phyloP scores from a whole-genome alignment of 2,329 filamentous ascomycete genomes.

The Macrophomina phaseolina region DNA sequence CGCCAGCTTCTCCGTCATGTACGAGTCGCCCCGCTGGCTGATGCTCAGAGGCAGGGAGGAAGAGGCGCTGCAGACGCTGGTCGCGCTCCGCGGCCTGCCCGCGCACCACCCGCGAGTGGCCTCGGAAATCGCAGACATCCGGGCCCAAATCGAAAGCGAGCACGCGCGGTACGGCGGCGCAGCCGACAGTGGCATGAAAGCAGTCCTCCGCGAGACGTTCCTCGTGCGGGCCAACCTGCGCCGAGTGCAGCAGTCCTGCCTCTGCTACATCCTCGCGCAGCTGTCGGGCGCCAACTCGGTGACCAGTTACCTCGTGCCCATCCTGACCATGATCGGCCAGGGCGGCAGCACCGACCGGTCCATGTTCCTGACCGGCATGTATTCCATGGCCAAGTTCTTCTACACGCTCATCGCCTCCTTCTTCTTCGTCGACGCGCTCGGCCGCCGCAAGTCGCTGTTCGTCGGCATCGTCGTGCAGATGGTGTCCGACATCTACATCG shows the following conservation, averaged over 20 bases:
- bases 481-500: slow-evolving; percentile 51
- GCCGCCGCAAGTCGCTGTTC: slow-evolving; percentile 40
- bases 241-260: slow-evolving; percentile 29
- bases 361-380: slow-evolving; percentile 52
- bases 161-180: slow-evolving; percentile 17
- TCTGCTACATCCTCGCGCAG: slow-evolving; percentile 41
- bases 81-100: slow-evolving; percentile 36
- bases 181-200: slow-evolving; percentile 11
- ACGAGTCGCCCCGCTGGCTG: slow-evolving; percentile 46
- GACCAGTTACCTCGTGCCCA: slow-evolving; percentile 52
- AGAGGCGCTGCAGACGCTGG: slow-evolving; percentile 37
- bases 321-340: slow-evolving; percentile 48
- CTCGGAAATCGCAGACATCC: slow-evolving; percentile 27
- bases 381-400: slow-evolving; percentile 52
- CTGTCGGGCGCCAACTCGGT: slow-evolving; percentile 54
- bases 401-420: slow-evolving; percentile 51
- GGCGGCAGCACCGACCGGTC: slow-evolving; percentile 37
- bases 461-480: slow-evolving; percentile 47
- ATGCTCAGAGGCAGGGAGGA: slow-evolving; percentile 37
- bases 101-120: slow-evolving; percentile 27
- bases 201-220: slow-evolving; percentile 31
- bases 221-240: slow-evolving; percentile 30
- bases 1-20: slow-evolving; percentile 39
- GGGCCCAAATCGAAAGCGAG: slow-evolving; percentile 27
- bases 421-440: slow-evolving; percentile 54